A percentile compares a stretch with the other conserved stretches of the same genome.
Evolutionary conservation across 2,329 filamentous ascomycete species (phyloP).

Genomic region (Claviceps sp.): DNA sequence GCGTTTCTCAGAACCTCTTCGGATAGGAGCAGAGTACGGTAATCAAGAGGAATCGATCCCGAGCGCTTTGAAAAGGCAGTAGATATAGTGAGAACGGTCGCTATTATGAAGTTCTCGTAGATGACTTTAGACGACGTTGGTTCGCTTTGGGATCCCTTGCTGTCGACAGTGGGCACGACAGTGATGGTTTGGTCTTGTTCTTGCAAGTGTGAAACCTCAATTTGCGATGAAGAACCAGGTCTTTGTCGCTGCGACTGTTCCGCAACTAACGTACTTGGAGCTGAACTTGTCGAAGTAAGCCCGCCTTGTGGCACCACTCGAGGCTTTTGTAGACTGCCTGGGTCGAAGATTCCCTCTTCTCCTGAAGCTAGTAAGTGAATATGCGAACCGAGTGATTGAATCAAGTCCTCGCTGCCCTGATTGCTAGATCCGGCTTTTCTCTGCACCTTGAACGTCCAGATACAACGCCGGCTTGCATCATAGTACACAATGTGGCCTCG

Average conservation of each 20-base stretch:
- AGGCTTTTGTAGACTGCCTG: conserved; percentile 32
- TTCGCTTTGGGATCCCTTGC: conserved; percentile 7
- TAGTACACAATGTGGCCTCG: conserved; percentile 40
- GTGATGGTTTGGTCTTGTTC: conserved; percentile 16
- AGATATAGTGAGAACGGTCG: conserved; percentile 37
- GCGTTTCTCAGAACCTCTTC: conserved; percentile 8
- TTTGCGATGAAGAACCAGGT: conserved; percentile 6
- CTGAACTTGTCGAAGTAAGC: conserved; percentile 33
- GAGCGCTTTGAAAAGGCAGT: conserved; percentile 34
- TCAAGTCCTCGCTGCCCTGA: conserved; percentile 16
- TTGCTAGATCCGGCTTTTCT: conserved; percentile 25
- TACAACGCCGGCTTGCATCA: conserved; percentile 33
- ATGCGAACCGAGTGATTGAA: conserved; percentile 27
- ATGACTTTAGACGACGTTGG: conserved; percentile 25
- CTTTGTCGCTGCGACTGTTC: conserved; percentile 22
- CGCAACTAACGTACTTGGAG: conserved; percentile 25
- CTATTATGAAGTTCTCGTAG: conserved; percentile 41
- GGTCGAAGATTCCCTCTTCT: conserved; percentile 40
- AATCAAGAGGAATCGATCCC: conserved; percentile 39
- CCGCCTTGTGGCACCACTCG: conserved; percentile 26
- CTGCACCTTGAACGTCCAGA: conserved; percentile 42
- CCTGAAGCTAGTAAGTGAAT: conserved; percentile 29
- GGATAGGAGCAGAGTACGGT: conserved; percentile 36
- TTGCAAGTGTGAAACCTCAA: conserved; percentile 3
- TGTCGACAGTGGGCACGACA: conserved; percentile 16